Evolutionary conservation across 805 yeast genomes (phyloP).

Genomic region (Myxozyma mucilagina): DNA sequence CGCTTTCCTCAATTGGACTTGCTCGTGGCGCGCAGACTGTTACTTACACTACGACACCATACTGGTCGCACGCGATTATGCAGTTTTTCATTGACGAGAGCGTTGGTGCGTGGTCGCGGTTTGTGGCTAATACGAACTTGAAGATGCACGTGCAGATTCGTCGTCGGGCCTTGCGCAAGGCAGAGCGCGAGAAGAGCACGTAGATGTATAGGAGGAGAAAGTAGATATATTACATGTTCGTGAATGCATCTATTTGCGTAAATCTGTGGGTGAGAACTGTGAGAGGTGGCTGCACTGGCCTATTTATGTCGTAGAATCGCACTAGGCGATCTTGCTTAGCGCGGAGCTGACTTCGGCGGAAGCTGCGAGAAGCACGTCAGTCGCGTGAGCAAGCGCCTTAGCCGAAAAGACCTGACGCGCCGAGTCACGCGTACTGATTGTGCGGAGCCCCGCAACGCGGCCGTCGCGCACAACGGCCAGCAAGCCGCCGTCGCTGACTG

Average conservation of each 20-base stretch:
- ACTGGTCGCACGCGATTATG: conserved; percentile 81
- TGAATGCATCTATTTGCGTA: too few species aligned
- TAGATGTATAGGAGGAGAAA: background rate
- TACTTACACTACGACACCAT: conserved; percentile 75
- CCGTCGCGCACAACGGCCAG: conserved; percentile 69
- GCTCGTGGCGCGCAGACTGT: conserved; percentile 92
- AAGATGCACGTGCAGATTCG: conserved; percentile 80
- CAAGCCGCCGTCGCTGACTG: conserved; percentile 81
- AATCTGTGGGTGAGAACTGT: too few species aligned
- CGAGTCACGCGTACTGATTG: conserved; percentile 19
- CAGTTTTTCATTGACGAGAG: conserved; percentile 58
- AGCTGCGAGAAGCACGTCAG: conserved; percentile 10
- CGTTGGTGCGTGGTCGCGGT: conserved; percentile 75
- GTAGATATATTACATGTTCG: too few species aligned
- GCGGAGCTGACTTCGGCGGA: conserved; percentile 20
- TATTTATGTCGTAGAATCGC: background rate
- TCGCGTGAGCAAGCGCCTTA: conserved; percentile 7
- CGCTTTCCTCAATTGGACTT: conserved; percentile 70
- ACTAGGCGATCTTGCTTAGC: background rate
- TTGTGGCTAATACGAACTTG: conserved; percentile 69
- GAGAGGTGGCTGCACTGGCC: too few species aligned
- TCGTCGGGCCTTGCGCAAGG: conserved; percentile 76
- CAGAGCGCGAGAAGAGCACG: conserved; percentile 43
- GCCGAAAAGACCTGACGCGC: conserved; percentile 19
- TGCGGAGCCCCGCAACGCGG: conserved; percentile 57